These are phyloP conservation scores for Xylariales sp. DNA, from an alignment of 2,329 filamentous ascomycete genomes.

Conservation along the genomic window DNA sequence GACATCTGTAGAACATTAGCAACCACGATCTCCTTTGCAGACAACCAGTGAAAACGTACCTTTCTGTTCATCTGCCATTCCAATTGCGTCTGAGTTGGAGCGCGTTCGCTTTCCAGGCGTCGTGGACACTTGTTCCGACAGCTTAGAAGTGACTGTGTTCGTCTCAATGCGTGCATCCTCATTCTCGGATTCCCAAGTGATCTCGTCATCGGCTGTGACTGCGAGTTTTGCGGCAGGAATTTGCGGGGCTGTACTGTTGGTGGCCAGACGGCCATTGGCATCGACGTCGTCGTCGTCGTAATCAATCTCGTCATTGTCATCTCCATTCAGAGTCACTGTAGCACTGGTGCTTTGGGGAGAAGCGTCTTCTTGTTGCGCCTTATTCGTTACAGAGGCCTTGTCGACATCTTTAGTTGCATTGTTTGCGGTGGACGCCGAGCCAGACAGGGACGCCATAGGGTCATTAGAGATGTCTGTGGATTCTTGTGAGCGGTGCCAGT, in stretches of 20 bases:
- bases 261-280: slow-evolving; percentile 14
- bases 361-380: slow-evolving; percentile 23
- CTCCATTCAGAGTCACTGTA: slow-evolving; percentile 27
- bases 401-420: neutral
- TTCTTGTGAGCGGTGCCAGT: neutral
- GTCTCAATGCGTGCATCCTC: slow-evolving; percentile 20
- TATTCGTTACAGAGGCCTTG: neutral
- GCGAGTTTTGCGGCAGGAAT: slow-evolving; percentile 6
- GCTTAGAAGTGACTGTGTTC: slow-evolving; percentile 14
- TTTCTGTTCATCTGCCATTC: slow-evolving; percentile 21
- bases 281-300: slow-evolving; percentile 23
- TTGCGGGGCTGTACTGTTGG: neutral
- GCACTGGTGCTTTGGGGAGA: slow-evolving; percentile 31
- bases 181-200: slow-evolving; percentile 30
- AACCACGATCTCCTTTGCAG: neutral
- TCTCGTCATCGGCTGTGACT: slow-evolving; percentile 22
- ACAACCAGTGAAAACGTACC: slow-evolving; percentile 18
- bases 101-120: slow-evolving; percentile 24
- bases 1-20: slow-evolving; percentile 36
- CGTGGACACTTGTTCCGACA: slow-evolving; percentile 31
- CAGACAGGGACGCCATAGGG: too few species aligned
- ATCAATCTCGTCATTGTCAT: slow-evolving; percentile 30
- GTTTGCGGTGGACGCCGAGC: neutral
- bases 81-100: slow-evolving; percentile 21
- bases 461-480: too few species aligned